These are phyloP conservation scores for Pichia sp. DNA, from an alignment of 1,139 yeast species.

Conservation along the genomic window DNA sequence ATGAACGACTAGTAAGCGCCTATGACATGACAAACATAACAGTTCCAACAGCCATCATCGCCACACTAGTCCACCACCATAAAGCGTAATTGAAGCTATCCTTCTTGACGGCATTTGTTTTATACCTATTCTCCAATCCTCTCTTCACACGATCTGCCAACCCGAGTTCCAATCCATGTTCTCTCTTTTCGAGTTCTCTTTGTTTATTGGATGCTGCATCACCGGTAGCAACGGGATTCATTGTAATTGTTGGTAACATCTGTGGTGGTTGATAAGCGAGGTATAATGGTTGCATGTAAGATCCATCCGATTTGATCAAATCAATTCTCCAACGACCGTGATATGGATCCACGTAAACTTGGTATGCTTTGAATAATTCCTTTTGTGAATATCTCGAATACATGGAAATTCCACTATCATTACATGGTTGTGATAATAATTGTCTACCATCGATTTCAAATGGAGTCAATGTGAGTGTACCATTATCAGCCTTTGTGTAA, in stretches of 20 bases:
- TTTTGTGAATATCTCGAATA: constrained; percentile 69
- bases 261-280: constrained; percentile 89
- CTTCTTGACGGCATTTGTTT: constrained; percentile 63
- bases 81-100: constrained; percentile 39
- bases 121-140: constrained; percentile 70
- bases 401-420: constrained; percentile 43
- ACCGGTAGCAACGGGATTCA: constrained; percentile 67
- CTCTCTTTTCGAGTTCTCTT: constrained; percentile 7
- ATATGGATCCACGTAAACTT: constrained; percentile 62
- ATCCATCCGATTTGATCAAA: constrained; percentile 75
- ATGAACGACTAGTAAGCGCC: neutral
- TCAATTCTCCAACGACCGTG: constrained; percentile 76
- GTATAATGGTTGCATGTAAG: constrained; percentile 78
- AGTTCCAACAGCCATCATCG: constrained; percentile 35
- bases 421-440: constrained; percentile 80
- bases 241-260: constrained; percentile 89
- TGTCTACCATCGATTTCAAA: constrained; percentile 90
- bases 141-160: constrained; percentile 46
- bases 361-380: constrained; percentile 52
- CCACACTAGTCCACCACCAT: constrained; percentile 43
- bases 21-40: constrained; percentile 13
- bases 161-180: constrained; percentile 11
- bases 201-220: constrained; percentile 24
- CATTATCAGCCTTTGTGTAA: constrained; percentile 56
- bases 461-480: constrained; percentile 65